Conservation (phyloP, 805 yeast genomes). For the Blastobotrys attinorum region DNA sequence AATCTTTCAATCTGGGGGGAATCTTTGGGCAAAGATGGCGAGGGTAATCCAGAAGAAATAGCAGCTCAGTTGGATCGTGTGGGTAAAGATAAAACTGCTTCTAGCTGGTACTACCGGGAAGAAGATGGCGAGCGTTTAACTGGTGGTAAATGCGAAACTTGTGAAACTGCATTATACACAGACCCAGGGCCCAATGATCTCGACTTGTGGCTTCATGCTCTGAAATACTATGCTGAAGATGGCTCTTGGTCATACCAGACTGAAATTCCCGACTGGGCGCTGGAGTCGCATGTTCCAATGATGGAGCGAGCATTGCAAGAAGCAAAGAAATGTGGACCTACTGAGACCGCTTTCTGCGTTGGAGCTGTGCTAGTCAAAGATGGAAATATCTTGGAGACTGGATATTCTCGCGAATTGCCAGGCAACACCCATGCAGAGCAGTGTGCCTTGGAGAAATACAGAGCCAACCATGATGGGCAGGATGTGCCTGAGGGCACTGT, state of each 20-base stretch:
- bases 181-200: conserved; percentile 89
- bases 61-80: conserved; percentile 45
- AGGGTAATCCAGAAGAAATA: conserved; percentile 42
- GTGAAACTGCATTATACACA: conserved; percentile 64
- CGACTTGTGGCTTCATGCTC: conserved; percentile 88
- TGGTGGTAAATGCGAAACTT: conserved; percentile 52
- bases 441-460: conserved; percentile 75
- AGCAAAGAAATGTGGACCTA: conserved; percentile 74
- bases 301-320: conserved; percentile 73
- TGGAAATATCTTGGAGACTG: conserved; percentile 59
- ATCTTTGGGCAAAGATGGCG: conserved; percentile 54
- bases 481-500: conserved; percentile 69
- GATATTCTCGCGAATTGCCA: conserved; percentile 82
- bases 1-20: conserved; percentile 76
- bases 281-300: conserved; percentile 44
- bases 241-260: conserved; percentile 64
- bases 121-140: conserved; percentile 57
- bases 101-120: conserved; percentile 45
- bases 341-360: conserved; percentile 85
- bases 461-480: conserved; percentile 24
- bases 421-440: conserved; percentile 99
- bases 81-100: conserved; percentile 63
- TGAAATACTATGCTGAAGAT: conserved; percentile 45
- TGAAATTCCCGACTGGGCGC: conserved; percentile 77
- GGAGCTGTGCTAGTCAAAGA: conserved; percentile 78